Conservation (phyloP, 129 eudicot genomes). For the Chrysanthemum seticuspe region DNA sequence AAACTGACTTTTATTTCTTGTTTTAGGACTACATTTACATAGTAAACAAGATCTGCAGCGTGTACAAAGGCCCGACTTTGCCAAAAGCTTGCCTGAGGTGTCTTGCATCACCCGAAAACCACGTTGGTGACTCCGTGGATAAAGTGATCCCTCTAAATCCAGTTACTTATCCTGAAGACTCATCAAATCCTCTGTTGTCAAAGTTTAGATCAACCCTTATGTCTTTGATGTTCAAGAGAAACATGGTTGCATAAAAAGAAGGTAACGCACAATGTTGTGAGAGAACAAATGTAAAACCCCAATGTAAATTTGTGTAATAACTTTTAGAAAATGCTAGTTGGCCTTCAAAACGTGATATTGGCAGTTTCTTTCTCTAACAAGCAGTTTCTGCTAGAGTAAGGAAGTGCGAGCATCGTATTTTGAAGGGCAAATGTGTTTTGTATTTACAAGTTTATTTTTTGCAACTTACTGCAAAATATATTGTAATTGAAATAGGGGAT, state of each 20-base stretch:
- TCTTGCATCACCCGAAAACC: conserved; percentile 34
- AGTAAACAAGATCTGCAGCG: conserved; percentile 29
- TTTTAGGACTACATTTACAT: conserved; percentile 37
- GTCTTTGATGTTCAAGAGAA: conserved; percentile 32
- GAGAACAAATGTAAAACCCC: not conserved
- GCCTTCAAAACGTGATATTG: not conserved
- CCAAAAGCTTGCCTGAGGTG: conserved; percentile 45
- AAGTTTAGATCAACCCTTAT: conserved; percentile 32
- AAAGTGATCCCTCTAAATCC: conserved; percentile 40
- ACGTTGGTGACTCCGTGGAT: conserved; percentile 21
- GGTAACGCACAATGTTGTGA: not conserved
- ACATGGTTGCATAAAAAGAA: conserved; percentile 22
- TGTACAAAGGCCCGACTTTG: conserved; percentile 37
- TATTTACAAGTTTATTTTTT: not conserved
- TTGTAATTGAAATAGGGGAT: not conserved
- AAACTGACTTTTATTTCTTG: not conserved
- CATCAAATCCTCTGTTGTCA: conserved; percentile 22
- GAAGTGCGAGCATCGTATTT: not conserved
- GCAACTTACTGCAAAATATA: not conserved
- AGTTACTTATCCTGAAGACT: conserved; percentile 34
- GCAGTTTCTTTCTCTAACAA: not conserved
- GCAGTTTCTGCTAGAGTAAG: not conserved
- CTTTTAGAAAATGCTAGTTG: not conserved
- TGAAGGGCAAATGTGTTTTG: not conserved
- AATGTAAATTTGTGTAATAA: conserved; percentile 25